A percentile compares a stretch with the other conserved stretches of the same genome.
These are phyloP conservation scores for Claviceps maximensis DNA, from an alignment of 2,329 filamentous ascomycete genomes.

Conservation along the genomic window DNA sequence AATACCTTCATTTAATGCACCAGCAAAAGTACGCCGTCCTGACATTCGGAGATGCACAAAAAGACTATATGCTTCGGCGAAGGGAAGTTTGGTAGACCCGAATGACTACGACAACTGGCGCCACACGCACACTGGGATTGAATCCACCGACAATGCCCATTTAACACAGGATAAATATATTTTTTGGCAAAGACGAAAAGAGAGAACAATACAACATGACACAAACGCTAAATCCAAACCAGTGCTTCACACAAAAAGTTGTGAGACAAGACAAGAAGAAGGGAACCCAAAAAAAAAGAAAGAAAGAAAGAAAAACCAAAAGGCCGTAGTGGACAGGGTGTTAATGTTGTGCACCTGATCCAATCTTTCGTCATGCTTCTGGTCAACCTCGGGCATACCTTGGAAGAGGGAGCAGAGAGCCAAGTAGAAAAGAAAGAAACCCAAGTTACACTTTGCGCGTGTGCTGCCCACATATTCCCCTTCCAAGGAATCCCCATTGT, in stretches of 20 bases:
- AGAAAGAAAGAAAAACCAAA: background rate
- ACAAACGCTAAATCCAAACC: background rate
- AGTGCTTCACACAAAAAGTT: background rate
- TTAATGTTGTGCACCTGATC: background rate
- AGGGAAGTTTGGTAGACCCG: too few species aligned
- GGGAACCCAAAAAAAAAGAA: slow-evolving; percentile 9
- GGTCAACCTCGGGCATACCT: background rate
- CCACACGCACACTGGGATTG: background rate
- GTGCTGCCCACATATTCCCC: background rate
- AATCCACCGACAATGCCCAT: background rate
- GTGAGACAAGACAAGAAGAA: slow-evolving; percentile 10
- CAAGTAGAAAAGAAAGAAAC: background rate
- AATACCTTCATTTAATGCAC: too few species aligned
- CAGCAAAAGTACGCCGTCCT: too few species aligned
- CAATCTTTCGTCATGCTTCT: background rate
- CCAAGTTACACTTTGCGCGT: background rate
- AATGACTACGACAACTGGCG: background rate
- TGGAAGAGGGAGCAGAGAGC: background rate
- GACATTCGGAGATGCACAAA: too few species aligned
- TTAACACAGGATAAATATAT: background rate
- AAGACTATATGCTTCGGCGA: too few species aligned
- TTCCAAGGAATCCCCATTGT: background rate
- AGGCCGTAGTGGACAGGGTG: background rate
- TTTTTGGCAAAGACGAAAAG: background rate
- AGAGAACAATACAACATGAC: background rate